A percentile compares a stretch with the other conserved stretches of the same genome.
Evolutionary conservation across 108 stramenopile species (phyloP).

Genomic region (Schizochytrium sp.): DNA sequence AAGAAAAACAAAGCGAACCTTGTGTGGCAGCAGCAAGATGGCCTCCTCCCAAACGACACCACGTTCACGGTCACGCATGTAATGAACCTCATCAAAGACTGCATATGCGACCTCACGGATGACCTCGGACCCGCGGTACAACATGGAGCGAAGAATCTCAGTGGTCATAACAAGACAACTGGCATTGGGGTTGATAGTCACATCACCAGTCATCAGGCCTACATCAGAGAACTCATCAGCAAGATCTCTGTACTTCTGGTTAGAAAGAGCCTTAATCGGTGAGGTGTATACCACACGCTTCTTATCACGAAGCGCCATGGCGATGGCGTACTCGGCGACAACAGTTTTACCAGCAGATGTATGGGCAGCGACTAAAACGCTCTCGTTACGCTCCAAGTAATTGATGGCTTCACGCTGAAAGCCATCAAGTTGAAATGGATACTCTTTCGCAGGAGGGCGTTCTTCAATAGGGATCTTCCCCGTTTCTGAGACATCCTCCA

Average conservation of each 20-base stretch:
- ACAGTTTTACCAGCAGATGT: slow-evolving; percentile 92
- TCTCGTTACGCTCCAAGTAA: slow-evolving; percentile 92
- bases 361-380: slow-evolving; percentile 94
- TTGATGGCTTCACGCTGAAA: slow-evolving; percentile 91
- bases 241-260: slow-evolving; percentile 99
- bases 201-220: slow-evolving; percentile 98
- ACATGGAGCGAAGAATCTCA: slow-evolving; percentile 96
- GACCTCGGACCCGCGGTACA: slow-evolving; percentile 97
- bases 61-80: slow-evolving; percentile 97
- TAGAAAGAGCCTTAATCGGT: slow-evolving; percentile 97
- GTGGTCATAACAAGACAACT: slow-evolving; percentile 98
- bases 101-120: slow-evolving; percentile 98
- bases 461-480: background rate
- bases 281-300: slow-evolving; percentile 98
- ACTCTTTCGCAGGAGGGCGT: slow-evolving; percentile 83
- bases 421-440: slow-evolving; percentile 93
- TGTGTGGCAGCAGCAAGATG: slow-evolving; percentile 93
- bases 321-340: slow-evolving; percentile 93
- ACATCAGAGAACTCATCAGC: slow-evolving; percentile 92
- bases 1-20: slow-evolving; percentile 95
- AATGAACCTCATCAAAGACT: slow-evolving; percentile 98
- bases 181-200: slow-evolving; percentile 95
- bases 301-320: slow-evolving; percentile 88
- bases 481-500: no score
- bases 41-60: slow-evolving; percentile 95